A percentile compares a stretch with the other conserved stretches of the same genome.
Conservation (phyloP, 257 asterid genomes). For the Verbascum thapsus region DNA sequence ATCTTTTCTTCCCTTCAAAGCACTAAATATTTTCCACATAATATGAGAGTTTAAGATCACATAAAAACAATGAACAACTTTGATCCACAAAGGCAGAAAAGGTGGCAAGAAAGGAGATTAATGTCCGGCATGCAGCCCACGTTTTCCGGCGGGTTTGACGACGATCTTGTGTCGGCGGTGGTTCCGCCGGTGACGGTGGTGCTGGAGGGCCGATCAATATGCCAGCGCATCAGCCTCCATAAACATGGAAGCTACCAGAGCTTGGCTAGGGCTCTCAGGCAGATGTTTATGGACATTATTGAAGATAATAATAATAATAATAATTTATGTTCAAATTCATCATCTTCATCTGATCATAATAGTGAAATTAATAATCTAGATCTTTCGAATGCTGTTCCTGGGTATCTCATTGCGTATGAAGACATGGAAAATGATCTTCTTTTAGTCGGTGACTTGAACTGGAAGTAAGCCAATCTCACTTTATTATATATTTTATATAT, state of each 20-base stretch:
- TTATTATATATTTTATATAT: not conserved
- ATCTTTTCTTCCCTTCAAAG: not conserved
- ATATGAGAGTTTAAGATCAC: too few relatives aligned
- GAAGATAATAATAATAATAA: not conserved
- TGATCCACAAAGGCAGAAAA: slow-evolving; percentile 44
- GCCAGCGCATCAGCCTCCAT: slow-evolving; percentile 79
- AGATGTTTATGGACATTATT: slow-evolving; percentile 56
- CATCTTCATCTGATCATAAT: not conserved
- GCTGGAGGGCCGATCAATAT: slow-evolving; percentile 76
- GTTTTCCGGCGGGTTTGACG: slow-evolving; percentile 42
- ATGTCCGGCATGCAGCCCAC: slow-evolving; percentile 15
- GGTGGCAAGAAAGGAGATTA: slow-evolving; percentile 45
- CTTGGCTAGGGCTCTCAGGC: slow-evolving; percentile 63
- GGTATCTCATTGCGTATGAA: slow-evolving; percentile 74
- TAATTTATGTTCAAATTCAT: too few relatives aligned
- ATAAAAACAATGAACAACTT: slow-evolving; percentile 47
- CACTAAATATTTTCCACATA: too few relatives aligned
- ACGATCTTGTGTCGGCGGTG: slow-evolving; percentile 51
- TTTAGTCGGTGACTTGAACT: slow-evolving; percentile 77
- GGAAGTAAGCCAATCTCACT: slow-evolving; percentile 54
- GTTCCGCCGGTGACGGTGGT: slow-evolving; percentile 81
- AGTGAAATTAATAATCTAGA: slow-evolving; percentile 32
- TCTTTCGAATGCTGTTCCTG: slow-evolving; percentile 77
- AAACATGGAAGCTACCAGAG: slow-evolving; percentile 60
- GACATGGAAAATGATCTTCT: slow-evolving; percentile 89